phyloP scores from a whole-genome alignment of 2,329 filamentous ascomycete genomes.

The Cladosporium phlei region DNA sequence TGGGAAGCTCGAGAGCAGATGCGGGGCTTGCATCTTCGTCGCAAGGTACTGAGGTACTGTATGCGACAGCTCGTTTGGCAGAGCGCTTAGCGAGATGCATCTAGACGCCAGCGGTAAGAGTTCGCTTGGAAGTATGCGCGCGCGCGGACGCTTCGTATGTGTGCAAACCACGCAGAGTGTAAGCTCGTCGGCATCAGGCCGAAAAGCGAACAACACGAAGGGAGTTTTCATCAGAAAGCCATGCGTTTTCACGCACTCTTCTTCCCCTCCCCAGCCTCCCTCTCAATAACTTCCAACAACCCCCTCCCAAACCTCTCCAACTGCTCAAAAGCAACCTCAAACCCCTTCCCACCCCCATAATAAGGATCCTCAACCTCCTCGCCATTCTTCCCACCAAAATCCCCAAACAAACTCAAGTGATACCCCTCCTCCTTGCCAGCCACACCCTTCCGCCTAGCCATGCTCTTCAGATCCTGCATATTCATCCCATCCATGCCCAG shows the following conservation, averaged over 20 bases:
- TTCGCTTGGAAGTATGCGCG: too few relatives aligned
- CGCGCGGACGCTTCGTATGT: too few relatives aligned
- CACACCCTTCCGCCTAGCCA: slow-evolving; percentile 50
- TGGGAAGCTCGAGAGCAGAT: too few relatives aligned
- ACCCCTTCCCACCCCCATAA: slow-evolving; percentile 79
- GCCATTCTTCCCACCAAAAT: slow-evolving; percentile 60
- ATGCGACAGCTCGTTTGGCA: too few relatives aligned
- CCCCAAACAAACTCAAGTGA: slow-evolving; percentile 67
- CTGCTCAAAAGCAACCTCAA: slow-evolving; percentile 83
- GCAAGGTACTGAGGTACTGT: too few relatives aligned
- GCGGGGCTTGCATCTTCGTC: too few relatives aligned
- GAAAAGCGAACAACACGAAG: too few relatives aligned
- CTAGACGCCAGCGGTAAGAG: too few relatives aligned
- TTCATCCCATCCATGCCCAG: slow-evolving; percentile 92
- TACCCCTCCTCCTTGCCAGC: slow-evolving; percentile 41
- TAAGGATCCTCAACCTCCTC: slow-evolving; percentile 86
- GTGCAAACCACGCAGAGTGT: too few relatives aligned
- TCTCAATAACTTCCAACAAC: slow-evolving; percentile 61
- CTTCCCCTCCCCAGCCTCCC: slow-evolving; percentile 19
- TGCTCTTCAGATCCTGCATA: slow-evolving; percentile 61
- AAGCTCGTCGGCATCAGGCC: too few relatives aligned
- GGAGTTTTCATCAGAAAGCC: too few relatives aligned
- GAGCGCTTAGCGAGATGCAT: too few relatives aligned
- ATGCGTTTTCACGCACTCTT: slow-evolving; percentile 1
- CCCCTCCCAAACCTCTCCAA: slow-evolving; percentile 69